Conservation (phyloP, 2,329 filamentous ascomycete genomes). For the Talaromyces islandicus region DNA sequence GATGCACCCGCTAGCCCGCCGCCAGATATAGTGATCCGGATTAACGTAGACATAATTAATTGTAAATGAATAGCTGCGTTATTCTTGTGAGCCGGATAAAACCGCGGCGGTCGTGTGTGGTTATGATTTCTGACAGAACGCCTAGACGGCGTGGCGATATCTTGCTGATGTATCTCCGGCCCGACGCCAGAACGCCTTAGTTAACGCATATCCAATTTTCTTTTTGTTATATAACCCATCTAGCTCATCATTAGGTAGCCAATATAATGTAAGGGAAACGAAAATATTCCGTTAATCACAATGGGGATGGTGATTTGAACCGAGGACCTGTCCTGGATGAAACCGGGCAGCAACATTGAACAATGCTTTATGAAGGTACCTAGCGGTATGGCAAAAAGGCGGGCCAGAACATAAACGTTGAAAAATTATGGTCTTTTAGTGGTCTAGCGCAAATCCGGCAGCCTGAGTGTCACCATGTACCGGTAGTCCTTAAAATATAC, state of each 20-base stretch:
- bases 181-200: not conserved
- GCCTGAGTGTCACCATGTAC: no score
- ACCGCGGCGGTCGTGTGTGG: not conserved
- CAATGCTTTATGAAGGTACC: not conserved
- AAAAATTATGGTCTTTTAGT: no score
- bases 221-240: not conserved
- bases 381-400: not conserved
- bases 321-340: not conserved
- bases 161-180: not conserved
- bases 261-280: no score
- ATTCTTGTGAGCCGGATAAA: not conserved
- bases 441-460: no score
- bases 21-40: slow-evolving; percentile 32
- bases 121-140: not conserved
- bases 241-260: no score
- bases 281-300: no score
- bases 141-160: not conserved
- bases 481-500: no score
- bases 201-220: not conserved
- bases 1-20: slow-evolving; percentile 35
- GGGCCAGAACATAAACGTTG: no score
- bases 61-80: not conserved
- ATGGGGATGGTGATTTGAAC: no score
- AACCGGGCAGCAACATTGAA: not conserved
- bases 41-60: not conserved